Conservation (phyloP, 108 stramenopile species). For the Skeletonema grethae region DNA sequence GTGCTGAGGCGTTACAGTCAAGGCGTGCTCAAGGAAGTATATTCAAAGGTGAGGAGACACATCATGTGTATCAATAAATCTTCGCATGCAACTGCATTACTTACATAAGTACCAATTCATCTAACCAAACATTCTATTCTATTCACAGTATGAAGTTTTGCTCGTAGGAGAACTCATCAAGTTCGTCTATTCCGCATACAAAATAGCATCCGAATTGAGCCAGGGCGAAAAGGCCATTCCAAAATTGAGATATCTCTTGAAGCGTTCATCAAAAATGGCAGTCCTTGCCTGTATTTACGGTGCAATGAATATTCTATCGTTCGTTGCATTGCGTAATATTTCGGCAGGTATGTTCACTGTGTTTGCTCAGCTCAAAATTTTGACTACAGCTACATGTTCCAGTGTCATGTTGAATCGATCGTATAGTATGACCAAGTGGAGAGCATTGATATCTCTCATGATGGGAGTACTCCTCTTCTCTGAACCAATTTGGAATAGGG, state of each 20-base stretch:
- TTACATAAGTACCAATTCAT: not conserved
- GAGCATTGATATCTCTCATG: conserved; percentile 87
- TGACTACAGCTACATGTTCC: conserved; percentile 92
- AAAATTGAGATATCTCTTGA: conserved; percentile 58
- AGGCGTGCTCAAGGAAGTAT: conserved; percentile 79
- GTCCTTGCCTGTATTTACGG: conserved; percentile 88
- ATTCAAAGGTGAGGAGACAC: conserved; percentile 72
- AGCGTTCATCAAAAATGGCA: conserved; percentile 84
- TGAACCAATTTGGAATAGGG: conserved; percentile 75
- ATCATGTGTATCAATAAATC: conserved; percentile 1
- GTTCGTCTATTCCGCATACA: conserved; percentile 69
- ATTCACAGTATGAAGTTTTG: conserved; percentile 71
- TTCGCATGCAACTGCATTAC: too few relatives aligned
- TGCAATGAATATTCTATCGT: conserved; percentile 91
- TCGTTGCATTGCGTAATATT: conserved; percentile 85
- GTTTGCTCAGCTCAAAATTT: conserved; percentile 91
- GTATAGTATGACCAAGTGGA: conserved; percentile 90
- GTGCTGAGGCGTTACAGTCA: conserved; percentile 84
- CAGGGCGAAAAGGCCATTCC: conserved; percentile 22
- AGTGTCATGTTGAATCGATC: conserved; percentile 69
- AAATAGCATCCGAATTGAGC: conserved; percentile 46
- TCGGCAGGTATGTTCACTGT: conserved; percentile 92
- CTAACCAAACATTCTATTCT: not conserved
- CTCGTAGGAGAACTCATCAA: conserved; percentile 82
- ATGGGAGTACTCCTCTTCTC: conserved; percentile 88